A percentile compares a stretch with the other conserved stretches of the same genome.
These are phyloP conservation scores for Boechera retrofracta DNA, from an alignment of 345 rosid species.

Conservation along the genomic window DNA sequence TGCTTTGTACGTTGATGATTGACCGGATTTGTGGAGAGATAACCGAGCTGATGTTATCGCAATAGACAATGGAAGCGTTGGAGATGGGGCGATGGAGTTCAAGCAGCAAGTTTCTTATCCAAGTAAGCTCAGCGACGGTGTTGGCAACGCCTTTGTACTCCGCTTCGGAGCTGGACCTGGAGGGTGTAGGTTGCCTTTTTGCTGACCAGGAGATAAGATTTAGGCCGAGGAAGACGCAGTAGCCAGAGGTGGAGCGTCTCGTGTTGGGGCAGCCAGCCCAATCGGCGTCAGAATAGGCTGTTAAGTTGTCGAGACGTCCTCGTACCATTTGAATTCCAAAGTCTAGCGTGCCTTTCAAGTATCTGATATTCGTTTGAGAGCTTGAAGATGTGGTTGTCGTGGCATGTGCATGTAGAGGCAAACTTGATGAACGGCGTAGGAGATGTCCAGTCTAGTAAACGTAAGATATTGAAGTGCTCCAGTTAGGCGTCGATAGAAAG, in stretches of 20 bases:
- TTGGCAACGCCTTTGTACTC: accelerated
- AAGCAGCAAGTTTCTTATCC: accelerated
- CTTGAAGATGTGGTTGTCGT: no score
- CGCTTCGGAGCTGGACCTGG: neutral
- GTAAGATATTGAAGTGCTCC: no score
- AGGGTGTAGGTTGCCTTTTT: neutral
- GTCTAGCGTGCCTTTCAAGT: no score
- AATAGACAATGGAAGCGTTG: neutral
- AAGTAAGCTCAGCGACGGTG: neutral
- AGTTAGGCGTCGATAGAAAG: no score
- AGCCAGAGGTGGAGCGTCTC: accelerated
- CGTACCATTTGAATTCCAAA: accelerated
- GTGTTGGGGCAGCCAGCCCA: neutral
- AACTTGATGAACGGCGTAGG: no score
- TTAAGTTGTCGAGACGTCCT: accelerated
- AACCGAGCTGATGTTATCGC: neutral
- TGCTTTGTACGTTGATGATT: neutral
- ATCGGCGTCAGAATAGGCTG: neutral
- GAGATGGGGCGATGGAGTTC: neutral
- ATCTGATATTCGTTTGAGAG: no score
- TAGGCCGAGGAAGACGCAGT: neutral
- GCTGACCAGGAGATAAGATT: neutral
- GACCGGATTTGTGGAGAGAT: accelerated
- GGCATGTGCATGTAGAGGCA: no score
- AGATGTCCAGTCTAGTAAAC: no score